Base-by-base conservation (phyloP, 306 rosid genomes). In the Lathyrus oleraceus region DNA sequence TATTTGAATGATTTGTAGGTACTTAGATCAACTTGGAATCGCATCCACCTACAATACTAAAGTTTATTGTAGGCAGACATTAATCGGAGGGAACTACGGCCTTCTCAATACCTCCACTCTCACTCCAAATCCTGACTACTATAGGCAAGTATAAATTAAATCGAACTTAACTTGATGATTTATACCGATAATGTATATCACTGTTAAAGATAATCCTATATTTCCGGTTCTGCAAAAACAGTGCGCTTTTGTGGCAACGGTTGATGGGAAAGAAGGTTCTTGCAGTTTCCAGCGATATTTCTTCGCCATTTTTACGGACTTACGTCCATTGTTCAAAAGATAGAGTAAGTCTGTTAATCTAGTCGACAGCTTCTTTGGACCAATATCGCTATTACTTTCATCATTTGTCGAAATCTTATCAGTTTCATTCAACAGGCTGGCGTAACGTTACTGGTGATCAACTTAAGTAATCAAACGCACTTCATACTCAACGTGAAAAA, bases 21-120 rank as follows among this genome's bases (percentile, higher is more conserved):
- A 91, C 89, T 84, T 94, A 68, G 99, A 94, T 86, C 97, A 94
- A 78, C 99, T 94, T 67, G 99, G 97, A 79, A 82, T 94, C 81
- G 88, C 97, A 39, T 85, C 99, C 21, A 75, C 70, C 74, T 84
- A 85, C 81, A 83, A 57, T 76, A 76, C 95, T 38, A 85, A 85
- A 74, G 97, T 82, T 61, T 94, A 94, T 61, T 94, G 99, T 79
- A 81, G 97, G 74, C 99, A 91, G 75, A 81, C 97, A 54, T 81
- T 94, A 75, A 77, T 94, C 63, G 99, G 99, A 21, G 97, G 99
- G 54, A 82, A 91, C 84, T 94, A 94, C 43, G 97, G 97, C 72
- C 91, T 94, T 70, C 89, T 94, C 69, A 88, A 91, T 83, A 84
- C 74, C 71, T 65, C 89, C 66, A 88, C 97, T 57, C 80, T 87